A percentile compares a stretch with the other conserved stretches of the same genome.
Evolutionary conservation across 441 rosid species (phyloP).

Genomic region (Eutrema salsugineum): DNA sequence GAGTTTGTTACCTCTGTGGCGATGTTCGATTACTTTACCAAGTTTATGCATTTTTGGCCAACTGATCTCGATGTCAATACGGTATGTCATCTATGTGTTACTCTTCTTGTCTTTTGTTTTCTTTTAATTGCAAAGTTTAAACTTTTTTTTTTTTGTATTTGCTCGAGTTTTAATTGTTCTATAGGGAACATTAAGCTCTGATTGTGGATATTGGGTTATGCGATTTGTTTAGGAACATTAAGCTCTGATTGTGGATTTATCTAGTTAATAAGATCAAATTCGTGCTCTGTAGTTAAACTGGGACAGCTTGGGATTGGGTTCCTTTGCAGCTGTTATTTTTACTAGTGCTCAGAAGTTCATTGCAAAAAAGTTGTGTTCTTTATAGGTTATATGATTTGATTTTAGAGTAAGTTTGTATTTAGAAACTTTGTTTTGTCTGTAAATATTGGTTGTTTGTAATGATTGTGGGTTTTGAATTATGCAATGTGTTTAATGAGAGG

Average conservation of each 20-base stretch:
- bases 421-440: background rate
- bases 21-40: conserved; percentile 78
- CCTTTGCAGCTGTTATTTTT: background rate
- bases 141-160: background rate
- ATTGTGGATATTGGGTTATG: background rate
- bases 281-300: background rate
- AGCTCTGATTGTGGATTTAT: background rate
- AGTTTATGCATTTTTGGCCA: conserved; percentile 72
- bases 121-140: background rate
- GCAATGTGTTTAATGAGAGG: background rate
- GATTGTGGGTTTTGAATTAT: background rate
- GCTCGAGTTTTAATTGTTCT: background rate
- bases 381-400: background rate
- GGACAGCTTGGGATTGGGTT: background rate
- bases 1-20: conserved; percentile 65
- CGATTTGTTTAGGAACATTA: background rate
- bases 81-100: conserved; percentile 33
- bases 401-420: background rate
- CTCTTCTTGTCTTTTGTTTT: background rate
- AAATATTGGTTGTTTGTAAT: background rate
- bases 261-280: background rate
- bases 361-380: background rate
- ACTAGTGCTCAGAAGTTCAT: background rate
- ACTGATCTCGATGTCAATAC: conserved; percentile 59
- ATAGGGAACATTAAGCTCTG: background rate